Conservation (phyloP, 345 rosid genomes). For the Mercurialis annua region DNA sequence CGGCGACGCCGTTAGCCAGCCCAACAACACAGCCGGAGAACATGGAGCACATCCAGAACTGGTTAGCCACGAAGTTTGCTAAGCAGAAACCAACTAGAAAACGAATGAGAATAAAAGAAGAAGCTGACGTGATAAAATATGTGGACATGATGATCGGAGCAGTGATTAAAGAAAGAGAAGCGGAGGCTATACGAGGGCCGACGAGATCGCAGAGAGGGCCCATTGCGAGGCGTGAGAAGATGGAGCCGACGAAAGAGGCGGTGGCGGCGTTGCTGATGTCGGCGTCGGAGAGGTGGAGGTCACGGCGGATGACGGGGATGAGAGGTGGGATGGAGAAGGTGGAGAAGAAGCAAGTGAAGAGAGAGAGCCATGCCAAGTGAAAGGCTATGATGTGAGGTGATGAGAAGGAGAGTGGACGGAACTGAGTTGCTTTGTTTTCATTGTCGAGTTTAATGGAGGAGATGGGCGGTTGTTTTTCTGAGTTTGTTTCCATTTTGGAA, state of each 20-base stretch:
- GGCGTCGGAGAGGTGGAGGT: conserved; percentile 51
- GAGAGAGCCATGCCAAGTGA: conserved; percentile 82
- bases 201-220: conserved; percentile 68
- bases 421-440: conserved; percentile 51
- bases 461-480: neutral
- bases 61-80: conserved; percentile 82
- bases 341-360: conserved; percentile 83
- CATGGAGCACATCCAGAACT: conserved; percentile 92
- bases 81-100: conserved; percentile 67
- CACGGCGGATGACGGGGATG: conserved; percentile 55
- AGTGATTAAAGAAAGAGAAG: conserved; percentile 62
- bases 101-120: conserved; percentile 54
- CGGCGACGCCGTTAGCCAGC: conserved; percentile 68
- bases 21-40: conserved; percentile 70
- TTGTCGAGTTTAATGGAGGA: conserved; percentile 46
- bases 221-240: conserved; percentile 88
- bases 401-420: conserved; percentile 53
- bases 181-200: conserved; percentile 70
- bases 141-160: conserved; percentile 55
- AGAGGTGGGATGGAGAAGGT: conserved; percentile 90
- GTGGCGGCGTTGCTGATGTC: conserved; percentile 51
- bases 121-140: conserved; percentile 44
- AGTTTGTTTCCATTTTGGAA: conserved; percentile 16
- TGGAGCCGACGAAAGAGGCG: conserved; percentile 77
- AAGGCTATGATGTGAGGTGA: conserved; percentile 74